These are phyloP conservation scores for Xanthoconium stramineum DNA, from an alignment of 768 basidiomycete species.

Conservation along the genomic window DNA sequence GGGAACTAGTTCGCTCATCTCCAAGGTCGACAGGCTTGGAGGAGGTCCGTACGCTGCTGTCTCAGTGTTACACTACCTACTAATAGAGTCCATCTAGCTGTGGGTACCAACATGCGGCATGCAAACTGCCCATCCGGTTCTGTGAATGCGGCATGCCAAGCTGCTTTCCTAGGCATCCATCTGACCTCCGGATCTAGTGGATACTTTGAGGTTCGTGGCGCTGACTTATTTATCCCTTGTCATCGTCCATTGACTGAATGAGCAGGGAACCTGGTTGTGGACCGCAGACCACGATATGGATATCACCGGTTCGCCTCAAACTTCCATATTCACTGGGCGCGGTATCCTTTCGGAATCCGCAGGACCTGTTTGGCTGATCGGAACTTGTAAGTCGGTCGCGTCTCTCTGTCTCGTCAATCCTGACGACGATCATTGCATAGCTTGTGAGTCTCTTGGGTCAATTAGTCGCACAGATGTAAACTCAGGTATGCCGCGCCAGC, in stretches of 20 bases:
- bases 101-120: constrained; percentile 50
- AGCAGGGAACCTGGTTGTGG: constrained; percentile 77
- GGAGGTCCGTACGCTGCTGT: constrained; percentile 17
- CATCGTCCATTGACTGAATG: not conserved
- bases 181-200: constrained; percentile 50
- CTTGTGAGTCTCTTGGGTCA: constrained; percentile 15
- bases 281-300: constrained; percentile 65
- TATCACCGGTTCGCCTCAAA: constrained; percentile 48
- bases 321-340: constrained; percentile 60
- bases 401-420: not conserved
- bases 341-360: constrained; percentile 70
- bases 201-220: constrained; percentile 54
- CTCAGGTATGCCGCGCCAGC: constrained; percentile 19
- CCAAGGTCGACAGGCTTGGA: constrained; percentile 19
- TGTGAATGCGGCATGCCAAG: constrained; percentile 46
- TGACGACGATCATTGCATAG: constrained; percentile 5
- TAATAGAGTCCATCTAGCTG: constrained; percentile 30
- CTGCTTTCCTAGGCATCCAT: constrained; percentile 66
- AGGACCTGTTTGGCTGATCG: constrained; percentile 83
- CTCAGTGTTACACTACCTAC: not conserved
- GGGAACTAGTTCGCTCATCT: not conserved
- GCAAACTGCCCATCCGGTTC: constrained; percentile 42
- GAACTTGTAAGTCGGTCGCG: constrained; percentile 40
- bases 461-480: not conserved
- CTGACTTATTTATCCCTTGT: not conserved